Evolutionary conservation across 1,284 basidiomycete species (phyloP).

Genomic region (Fomitopsis schrenkii): DNA sequence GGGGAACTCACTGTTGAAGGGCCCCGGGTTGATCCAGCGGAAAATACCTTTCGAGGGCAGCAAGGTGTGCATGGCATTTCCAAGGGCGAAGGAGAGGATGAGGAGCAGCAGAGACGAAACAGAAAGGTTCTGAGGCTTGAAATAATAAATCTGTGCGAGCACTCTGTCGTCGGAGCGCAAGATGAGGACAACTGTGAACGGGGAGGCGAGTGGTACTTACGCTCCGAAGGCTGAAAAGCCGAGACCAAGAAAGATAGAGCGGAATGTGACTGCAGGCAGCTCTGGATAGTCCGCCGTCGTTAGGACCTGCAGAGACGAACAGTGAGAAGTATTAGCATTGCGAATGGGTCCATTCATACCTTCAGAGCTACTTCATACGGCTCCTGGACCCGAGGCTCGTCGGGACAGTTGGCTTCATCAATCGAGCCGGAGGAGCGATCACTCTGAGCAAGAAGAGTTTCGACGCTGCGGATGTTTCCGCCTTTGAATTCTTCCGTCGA

Average conservation of each 20-base stretch:
- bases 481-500: no score
- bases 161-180: constrained; percentile 16
- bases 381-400: constrained; percentile 31
- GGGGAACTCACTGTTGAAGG: constrained; percentile 39
- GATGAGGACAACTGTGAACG: not conserved
- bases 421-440: no score
- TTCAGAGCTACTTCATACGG: constrained; percentile 35
- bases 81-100: constrained; percentile 49
- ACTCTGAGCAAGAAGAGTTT: no score
- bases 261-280: constrained; percentile 35
- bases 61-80: constrained; percentile 25
- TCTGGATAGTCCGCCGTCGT: constrained; percentile 31
- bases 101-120: constrained; percentile 57
- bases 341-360: constrained; percentile 15
- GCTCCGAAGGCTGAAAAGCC: constrained; percentile 39
- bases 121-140: constrained; percentile 51
- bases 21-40: constrained; percentile 45
- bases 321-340: not conserved
- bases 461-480: no score
- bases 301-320: constrained; percentile 20
- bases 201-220: constrained; percentile 10
- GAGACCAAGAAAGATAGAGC: constrained; percentile 43
- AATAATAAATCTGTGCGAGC: constrained; percentile 32
- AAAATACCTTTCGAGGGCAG: constrained; percentile 28
- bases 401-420: not conserved